Evolutionary conservation across 768 basidiomycete species (phyloP), one percentile per base, ranked within the genome.

Genomic region (Calocera viscosa): DNA sequence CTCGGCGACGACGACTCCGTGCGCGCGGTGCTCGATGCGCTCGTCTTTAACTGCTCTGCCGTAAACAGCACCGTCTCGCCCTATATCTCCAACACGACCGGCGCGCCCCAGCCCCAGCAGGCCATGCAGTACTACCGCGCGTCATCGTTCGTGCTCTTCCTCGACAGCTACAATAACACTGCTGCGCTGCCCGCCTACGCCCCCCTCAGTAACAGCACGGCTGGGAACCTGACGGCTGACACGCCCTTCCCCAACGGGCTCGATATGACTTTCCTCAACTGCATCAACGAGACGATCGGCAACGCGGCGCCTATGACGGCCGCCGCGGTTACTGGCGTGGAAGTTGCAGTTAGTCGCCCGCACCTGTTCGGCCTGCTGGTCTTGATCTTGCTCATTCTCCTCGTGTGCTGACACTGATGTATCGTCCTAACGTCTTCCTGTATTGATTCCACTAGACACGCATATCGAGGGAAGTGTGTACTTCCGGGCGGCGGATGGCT

Each of bases 101-200:
- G 78, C 0, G 17, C 66, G n/a, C 73, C 78, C 0, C 72, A 72
- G 40, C 83, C 86, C 0, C 82, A 84, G 70, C 81, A 86, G 70
- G 81, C 80, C 0, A 70, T 87, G n/a, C 83, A 88, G 67, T 89
- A 88, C 73, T 89, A 85, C 71, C 84, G 87, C 33, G 82, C 84
- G 1, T 86, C 85, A 71, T 86, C 81, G 49, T 79, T 86, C 39
- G 82, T 81, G 1, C 77, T 88, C 28, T 81, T 84, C 0, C 76
- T 88, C 1, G 83, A 88, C 65, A 83, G 83, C 0, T 88, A 88
- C 72, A 87, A 88, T 71, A 82, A 88, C 68, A 84, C 84, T 0
- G 83, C 80, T 5, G 81, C 77, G 1, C 74, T 83, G 28, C 74
- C 73, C 0, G 70, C 68, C 32, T 76, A 83, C 24, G 73, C 53